Evolutionary conservation across 441 rosid species (phyloP), one percentile per base, ranked within the genome.

Genomic region (California macrophylla): DNA sequence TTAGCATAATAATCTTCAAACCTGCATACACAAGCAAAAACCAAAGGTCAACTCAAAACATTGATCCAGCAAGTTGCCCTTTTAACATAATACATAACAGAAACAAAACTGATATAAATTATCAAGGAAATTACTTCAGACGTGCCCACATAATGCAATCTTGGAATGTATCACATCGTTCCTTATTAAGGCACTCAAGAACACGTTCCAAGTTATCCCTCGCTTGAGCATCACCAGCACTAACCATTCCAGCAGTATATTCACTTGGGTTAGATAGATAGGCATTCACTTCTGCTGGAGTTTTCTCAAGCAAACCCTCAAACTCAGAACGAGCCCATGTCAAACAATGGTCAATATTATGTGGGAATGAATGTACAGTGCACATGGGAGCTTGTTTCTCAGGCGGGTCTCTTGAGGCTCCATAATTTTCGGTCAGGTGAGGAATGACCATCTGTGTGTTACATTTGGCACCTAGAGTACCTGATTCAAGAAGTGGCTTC

Each of bases 321-420:
- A 92, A 92, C 81, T 92, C 98, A 30, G 98, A 92, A 52, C 96
- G 87, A 45, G 96, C 98, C 98, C 98, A 92, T 66, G 98, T 92
- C 76, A 92, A 77, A 79, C 94, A 90, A 74, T 92, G 98, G 74
- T 92, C 98, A 67, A 92, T 92, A 77, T 92, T 92, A 86, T 92
- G 98, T 0, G 98, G 98, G 73, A 92, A 92, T 4, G 98, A 92
- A 74, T 90, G 98, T 64, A 92, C 91, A 0, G 98, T 89, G 78
- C 98, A 92, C 94, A 92, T 92, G 23, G 98, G 96, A 23, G 98
- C 96, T 81, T 92, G 96, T 77, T 86, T 92, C 88, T 90, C 98
- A 9, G 98, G 98, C 42, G 98, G 96, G 34, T 92, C 98, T 70
- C 94, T 82, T 56, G 98, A 92, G 50, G 98, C 98, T 66, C 98